Base-by-base conservation (phyloP, 2,329 filamentous ascomycete genomes). In the Penicillium sp. region DNA sequence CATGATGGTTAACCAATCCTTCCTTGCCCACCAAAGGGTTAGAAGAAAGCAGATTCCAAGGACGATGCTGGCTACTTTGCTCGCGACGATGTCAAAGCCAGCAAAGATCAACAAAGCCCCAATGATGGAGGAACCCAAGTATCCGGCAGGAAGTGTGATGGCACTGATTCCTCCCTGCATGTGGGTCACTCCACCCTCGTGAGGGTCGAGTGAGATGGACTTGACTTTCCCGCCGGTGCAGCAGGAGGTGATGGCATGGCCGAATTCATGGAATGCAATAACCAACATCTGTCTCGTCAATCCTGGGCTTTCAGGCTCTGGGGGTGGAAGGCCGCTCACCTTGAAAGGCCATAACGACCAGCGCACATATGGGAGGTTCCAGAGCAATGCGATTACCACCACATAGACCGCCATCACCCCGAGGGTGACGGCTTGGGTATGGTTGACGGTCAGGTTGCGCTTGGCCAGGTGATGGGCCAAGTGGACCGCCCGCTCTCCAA, bases 311-410 rank as follows among this genome's bases (percentile, higher is more conserved):
- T 29, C 14, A 19, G 28, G 8, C 14, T 30, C 3, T 4, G 14
- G n/a, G 4, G n/a, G 21, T 35, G 18, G 14, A 3, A n/a, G 13
- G 3, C 28, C 20, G 45, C 60, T 50, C 60, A 85, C 82, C 70
- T 90, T 90, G 71, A 90, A 89, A 3, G 86, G 86, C 85, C 85
- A 90, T 23, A 90, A 68, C 1, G 83, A 74, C 74, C 80, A 84
- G 40, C 79, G 75, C n/a, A 90, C 67, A 62, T 87, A 87, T 1
- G 86, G 86, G 1, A 89, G 63, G 65, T 89, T 89, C 86, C 86
- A 90, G 3, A 90, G 70, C 28, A 90, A 72, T 4, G 84, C 84
- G 50, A 90, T 90, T 32, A 76, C 75, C 13, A 87, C 84, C 2
- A 84, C 75, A 64, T 89, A 89, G 23, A 74, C 81, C 7, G 67